Evolutionary conservation across 2,329 filamentous ascomycete genomes (phyloP).

Genomic region (Verticillium alfalfae): DNA sequence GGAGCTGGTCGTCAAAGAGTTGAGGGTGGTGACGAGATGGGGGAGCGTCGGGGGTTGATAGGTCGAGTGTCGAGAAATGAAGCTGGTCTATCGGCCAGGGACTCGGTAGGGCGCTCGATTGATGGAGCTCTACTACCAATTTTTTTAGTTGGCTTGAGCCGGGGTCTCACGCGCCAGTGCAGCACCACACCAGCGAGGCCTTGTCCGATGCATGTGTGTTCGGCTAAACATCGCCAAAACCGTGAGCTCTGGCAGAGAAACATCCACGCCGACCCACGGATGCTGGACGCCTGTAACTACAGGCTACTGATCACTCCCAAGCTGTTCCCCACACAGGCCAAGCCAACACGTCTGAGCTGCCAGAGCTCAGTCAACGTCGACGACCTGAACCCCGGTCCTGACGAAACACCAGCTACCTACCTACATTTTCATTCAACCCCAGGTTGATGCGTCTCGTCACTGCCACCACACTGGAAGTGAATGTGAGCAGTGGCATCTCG

Average conservation of each 20-base stretch:
- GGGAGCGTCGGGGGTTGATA: constrained; percentile 4
- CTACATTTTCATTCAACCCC: background rate
- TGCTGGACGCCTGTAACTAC: no score
- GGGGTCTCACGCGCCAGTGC: background rate
- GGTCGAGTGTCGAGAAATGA: constrained; percentile 6
- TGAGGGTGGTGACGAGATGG: background rate
- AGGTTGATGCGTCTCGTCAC: background rate
- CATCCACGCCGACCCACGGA: background rate
- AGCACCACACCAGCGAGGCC: background rate
- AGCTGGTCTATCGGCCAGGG: background rate
- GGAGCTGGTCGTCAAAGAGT: background rate
- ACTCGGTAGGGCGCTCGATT: background rate
- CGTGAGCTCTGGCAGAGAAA: no score
- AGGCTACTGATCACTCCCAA: background rate
- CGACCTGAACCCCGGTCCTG: background rate
- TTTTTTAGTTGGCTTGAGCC: constrained; percentile 10
- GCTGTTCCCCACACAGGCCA: background rate
- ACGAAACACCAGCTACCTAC: background rate
- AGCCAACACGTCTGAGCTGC: background rate
- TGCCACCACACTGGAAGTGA: background rate
- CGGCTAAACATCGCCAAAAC: background rate
- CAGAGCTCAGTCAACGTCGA: background rate
- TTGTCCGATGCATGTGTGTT: background rate
- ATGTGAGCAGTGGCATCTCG: background rate
- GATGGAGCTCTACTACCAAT: constrained; percentile 13